Evolutionary conservation across 2,329 filamentous ascomycete species (phyloP).

Genomic region (Aureobasidium sp.): DNA sequence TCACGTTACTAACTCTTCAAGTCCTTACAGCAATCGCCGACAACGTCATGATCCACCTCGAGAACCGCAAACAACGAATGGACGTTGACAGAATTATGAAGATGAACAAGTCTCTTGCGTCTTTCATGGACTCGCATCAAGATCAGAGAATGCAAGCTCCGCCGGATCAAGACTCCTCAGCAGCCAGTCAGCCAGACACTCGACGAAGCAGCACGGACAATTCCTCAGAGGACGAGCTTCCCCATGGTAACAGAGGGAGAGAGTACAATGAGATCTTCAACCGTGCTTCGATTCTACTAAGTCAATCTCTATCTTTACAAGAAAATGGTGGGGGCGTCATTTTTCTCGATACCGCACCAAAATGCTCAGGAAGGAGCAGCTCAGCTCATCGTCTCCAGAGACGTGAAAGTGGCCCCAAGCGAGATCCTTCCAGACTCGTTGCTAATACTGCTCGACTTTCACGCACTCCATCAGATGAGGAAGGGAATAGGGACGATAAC

Average conservation of each 20-base stretch:
- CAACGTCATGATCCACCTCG: constrained; percentile 32
- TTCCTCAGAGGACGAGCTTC: constrained; percentile 9
- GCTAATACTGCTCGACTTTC: neutral
- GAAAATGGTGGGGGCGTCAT: neutral
- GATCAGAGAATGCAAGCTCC: neutral
- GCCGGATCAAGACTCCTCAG: neutral
- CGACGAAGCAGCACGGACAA: neutral
- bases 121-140: constrained; percentile 20
- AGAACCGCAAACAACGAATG: constrained; percentile 29
- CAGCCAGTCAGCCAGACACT: neutral
- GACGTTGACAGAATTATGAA: constrained; percentile 24
- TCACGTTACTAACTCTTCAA: constrained; percentile 37
- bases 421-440: neutral
- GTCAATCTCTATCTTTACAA: neutral
- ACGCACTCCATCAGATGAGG: neutral
- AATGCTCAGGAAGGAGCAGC: neutral
- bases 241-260: neutral
- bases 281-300: neutral
- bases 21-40: constrained; percentile 52
- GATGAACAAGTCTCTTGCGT: constrained; percentile 24
- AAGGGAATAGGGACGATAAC: neutral
- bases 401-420: neutral
- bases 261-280: constrained; percentile 2
- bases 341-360: constrained; percentile 2
- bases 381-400: neutral